Evolutionary conservation across 352 stramenopile genomes (phyloP), one percentile per base, ranked within the genome.

Genomic region (Globisporangium echinulatum): DNA sequence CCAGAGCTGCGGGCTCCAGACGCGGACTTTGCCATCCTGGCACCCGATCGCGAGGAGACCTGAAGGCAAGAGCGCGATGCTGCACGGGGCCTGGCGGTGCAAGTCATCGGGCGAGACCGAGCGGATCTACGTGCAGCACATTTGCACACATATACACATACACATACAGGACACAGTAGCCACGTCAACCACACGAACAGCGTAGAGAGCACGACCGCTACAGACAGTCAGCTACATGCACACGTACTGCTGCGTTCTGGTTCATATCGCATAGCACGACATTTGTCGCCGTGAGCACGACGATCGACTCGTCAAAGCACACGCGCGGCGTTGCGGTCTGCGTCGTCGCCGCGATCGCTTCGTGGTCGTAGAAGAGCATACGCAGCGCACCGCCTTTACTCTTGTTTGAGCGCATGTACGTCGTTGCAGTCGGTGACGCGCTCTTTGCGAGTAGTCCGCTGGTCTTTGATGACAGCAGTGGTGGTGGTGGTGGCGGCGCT

Each of bases 291-390:
- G 77, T 71, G 25, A 90, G 59, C 14, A 92, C 72, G 48, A 92
- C 63, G 13, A 92, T 62, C 74, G 71, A 90, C 52, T 91, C 81
- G 6, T 92, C 82, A 56, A 87, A 91, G 59, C 76, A 90, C 0
- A 61, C 62, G 19, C 81, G 77, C 8, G 82, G 68, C 1, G 56
- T 65, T 14, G 67, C 54, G 42, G 73, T 67, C 40, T 77, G 66
- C 1, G 77, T 77, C n/a, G 61, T 75, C 47, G 68, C 74, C 5
- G 64, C 57, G 43, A 92, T 82, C 15, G 71, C 65, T 59, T 92
- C 79, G 36, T 89, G 77, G 51, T 92, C 83, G 54, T 88, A 91
- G 56, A 92, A 92, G 1, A 90, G 52, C 73, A 92, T 80, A 17
- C 69, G 61, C 15, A 87, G 64, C n/a, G 70, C 73, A 10, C 73